Conservation (phyloP, 352 stramenopile genomes). For the Salisapilia sapeloensis region DNA sequence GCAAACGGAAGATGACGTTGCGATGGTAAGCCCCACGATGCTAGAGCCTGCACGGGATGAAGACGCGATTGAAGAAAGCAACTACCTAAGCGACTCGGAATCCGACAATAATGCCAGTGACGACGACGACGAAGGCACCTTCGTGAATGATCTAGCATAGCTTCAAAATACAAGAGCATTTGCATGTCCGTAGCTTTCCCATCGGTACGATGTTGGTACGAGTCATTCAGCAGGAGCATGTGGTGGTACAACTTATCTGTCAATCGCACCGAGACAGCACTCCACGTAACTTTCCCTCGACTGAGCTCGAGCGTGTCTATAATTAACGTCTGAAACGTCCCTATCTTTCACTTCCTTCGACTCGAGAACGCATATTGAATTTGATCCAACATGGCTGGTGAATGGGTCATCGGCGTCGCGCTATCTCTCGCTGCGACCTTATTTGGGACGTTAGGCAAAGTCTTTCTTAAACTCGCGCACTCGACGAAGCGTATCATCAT, state of each 20-base stretch:
- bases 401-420: constrained; percentile 58
- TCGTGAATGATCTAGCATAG: constrained; percentile 20
- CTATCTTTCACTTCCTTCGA: too few species aligned
- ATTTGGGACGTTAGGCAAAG: constrained; percentile 73
- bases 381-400: constrained; percentile 8
- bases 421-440: constrained; percentile 69
- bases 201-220: constrained; percentile 5
- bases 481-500: constrained; percentile 28
- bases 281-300: too few species aligned
- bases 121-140: constrained; percentile 33
- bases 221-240: neutral
- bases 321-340: too few species aligned
- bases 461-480: constrained; percentile 77
- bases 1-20: constrained; percentile 41
- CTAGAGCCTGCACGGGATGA: constrained; percentile 5
- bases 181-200: constrained; percentile 2
- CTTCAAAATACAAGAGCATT: constrained; percentile 16
- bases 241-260: neutral
- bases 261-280: neutral
- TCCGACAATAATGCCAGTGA: constrained; percentile 20
- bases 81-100: constrained; percentile 31
- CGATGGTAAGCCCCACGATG: constrained; percentile 6
- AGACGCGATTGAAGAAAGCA: constrained; percentile 14
- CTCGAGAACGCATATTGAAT: neutral
- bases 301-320: too few species aligned